Evolutionary conservation across 2,329 filamentous ascomycete species (phyloP).

Genomic region (Pyricularia pennisetigena): DNA sequence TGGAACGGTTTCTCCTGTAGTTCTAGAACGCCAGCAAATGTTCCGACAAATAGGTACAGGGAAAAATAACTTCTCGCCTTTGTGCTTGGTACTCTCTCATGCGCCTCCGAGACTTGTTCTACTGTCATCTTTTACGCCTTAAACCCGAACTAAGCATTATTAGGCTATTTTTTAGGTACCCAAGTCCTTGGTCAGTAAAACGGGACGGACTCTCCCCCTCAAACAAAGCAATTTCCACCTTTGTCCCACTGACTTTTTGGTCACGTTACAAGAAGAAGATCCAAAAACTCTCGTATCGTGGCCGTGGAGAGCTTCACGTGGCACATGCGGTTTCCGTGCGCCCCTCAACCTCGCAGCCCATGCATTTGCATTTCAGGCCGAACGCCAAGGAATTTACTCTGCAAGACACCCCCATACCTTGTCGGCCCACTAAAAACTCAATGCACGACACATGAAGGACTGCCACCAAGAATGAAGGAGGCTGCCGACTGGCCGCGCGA

Average conservation of each 20-base stretch:
- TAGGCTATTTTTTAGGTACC: no score
- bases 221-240: background rate
- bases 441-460: background rate
- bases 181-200: background rate
- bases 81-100: background rate
- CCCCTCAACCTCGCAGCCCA: background rate
- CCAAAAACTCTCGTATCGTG: background rate
- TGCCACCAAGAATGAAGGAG: background rate
- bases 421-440: background rate
- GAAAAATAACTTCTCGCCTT: background rate
- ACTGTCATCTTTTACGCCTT: background rate
- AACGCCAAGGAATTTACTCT: background rate
- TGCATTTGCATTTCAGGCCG: background rate
- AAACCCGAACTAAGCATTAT: no score
- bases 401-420: background rate
- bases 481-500: background rate
- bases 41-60: background rate
- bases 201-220: background rate
- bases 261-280: background rate
- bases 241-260: background rate
- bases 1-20: background rate
- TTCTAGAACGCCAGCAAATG: background rate
- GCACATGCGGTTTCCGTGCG: background rate
- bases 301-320: background rate
- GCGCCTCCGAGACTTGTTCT: background rate